Evolutionary conservation across 306 rosid species (phyloP).

Genomic region (Prunus mongolica): DNA sequence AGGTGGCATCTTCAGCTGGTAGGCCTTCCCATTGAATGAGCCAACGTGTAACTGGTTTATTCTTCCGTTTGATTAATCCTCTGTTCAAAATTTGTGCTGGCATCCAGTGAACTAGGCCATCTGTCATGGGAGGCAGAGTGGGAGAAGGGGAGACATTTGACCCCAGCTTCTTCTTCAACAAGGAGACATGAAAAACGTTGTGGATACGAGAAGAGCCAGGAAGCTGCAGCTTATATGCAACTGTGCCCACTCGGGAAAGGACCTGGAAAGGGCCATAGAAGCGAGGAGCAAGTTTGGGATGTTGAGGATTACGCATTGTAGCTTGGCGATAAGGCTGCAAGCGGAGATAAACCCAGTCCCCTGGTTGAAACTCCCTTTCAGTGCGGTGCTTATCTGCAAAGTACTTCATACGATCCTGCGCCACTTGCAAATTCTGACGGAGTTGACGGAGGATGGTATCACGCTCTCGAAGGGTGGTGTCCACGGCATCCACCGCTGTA

Average conservation of each 20-base stretch:
- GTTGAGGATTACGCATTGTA: not conserved
- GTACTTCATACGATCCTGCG: not conserved
- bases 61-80: too few relatives aligned
- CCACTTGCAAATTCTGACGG: not conserved
- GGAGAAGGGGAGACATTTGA: too few relatives aligned
- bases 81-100: fast-evolving
- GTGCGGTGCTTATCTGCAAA: not conserved
- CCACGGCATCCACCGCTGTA: too few relatives aligned
- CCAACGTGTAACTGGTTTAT: not conserved
- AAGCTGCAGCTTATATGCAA: not conserved
- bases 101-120: not conserved
- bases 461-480: too few relatives aligned
- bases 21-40: not conserved
- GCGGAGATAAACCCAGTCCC: not conserved
- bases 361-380: not conserved
- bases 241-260: not conserved
- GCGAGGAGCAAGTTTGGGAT: not conserved
- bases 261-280: not conserved
- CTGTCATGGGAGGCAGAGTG: not conserved
- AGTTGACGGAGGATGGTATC: too few relatives aligned
- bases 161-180: not conserved
- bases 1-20: not conserved
- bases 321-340: not conserved
- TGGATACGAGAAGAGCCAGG: not conserved
- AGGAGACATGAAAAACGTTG: not conserved